Conservation (phyloP, 257 asterid species). For the Thymus quinquecostatus region DNA sequence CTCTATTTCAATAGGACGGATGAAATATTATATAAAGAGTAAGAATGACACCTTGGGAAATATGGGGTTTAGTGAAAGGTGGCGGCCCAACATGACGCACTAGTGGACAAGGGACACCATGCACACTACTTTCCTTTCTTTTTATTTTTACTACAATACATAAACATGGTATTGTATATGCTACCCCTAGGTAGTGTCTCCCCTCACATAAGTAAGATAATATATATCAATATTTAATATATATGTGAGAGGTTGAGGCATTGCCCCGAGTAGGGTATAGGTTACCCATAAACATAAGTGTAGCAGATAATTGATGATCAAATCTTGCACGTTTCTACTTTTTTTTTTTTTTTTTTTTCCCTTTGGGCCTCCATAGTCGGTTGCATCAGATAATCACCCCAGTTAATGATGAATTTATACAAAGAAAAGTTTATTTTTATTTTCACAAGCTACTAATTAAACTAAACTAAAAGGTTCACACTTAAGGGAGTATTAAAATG, state of each 20-base stretch:
- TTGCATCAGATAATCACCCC: neutral
- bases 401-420: neutral
- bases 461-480: neutral
- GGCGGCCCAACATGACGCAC: slow-evolving; percentile 25
- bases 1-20: too few species aligned
- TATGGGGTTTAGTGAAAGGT: slow-evolving; percentile 19
- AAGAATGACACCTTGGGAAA: neutral
- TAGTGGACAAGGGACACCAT: slow-evolving; percentile 7
- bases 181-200: too few species aligned
- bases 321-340: neutral
- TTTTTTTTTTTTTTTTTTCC: too few species aligned
- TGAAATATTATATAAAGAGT: too few species aligned
- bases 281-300: neutral
- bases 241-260: too few species aligned
- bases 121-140: slow-evolving; percentile 1
- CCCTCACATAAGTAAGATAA: too few species aligned
- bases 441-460: too few species aligned
- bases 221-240: too few species aligned
- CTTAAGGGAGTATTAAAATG: neutral
- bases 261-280: too few species aligned
- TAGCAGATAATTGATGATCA: neutral
- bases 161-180: too few species aligned
- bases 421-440: too few species aligned
- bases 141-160: neutral
- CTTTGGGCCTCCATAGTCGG: neutral